Conservation (phyloP, 2,329 filamentous ascomycete species). For the Coniella lustricola region DNA sequence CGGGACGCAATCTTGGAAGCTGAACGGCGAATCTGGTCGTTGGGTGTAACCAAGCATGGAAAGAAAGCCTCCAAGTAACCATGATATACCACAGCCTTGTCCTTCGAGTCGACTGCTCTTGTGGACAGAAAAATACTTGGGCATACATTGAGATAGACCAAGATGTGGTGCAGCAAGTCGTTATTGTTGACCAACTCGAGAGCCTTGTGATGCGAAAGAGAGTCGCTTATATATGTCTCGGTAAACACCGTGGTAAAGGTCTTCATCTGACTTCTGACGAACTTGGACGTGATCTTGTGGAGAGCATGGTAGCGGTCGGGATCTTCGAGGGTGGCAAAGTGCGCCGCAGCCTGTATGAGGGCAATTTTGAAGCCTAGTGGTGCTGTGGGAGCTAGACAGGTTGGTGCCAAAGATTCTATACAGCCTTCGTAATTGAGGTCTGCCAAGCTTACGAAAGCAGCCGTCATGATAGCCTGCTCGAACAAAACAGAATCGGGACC, state of each 20-base stretch:
- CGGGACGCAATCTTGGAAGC: constrained; percentile 41
- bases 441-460: constrained; percentile 57
- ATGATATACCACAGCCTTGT: constrained; percentile 33
- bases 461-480: constrained; percentile 59
- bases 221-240: constrained; percentile 32
- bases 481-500: constrained; percentile 43
- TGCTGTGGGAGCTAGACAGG: constrained; percentile 49
- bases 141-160: constrained; percentile 50
- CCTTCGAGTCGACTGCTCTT: constrained; percentile 25
- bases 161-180: constrained; percentile 43
- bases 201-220: constrained; percentile 32
- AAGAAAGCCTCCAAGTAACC: constrained; percentile 46
- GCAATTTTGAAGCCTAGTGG: constrained; percentile 56
- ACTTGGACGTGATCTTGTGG: constrained; percentile 47
- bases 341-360: constrained; percentile 54
- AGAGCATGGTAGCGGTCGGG: constrained; percentile 45
- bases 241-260: constrained; percentile 32
- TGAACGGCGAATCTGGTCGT: constrained; percentile 41
- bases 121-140: constrained; percentile 42
- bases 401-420: constrained; percentile 48
- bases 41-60: constrained; percentile 45
- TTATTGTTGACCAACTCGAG: constrained; percentile 32
- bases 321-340: constrained; percentile 50
- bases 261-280: constrained; percentile 49
- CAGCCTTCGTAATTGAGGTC: constrained; percentile 55